phyloP scores from a whole-genome alignment of 2,329 filamentous ascomycete species.

The Pyrenochaeta sp. region DNA sequence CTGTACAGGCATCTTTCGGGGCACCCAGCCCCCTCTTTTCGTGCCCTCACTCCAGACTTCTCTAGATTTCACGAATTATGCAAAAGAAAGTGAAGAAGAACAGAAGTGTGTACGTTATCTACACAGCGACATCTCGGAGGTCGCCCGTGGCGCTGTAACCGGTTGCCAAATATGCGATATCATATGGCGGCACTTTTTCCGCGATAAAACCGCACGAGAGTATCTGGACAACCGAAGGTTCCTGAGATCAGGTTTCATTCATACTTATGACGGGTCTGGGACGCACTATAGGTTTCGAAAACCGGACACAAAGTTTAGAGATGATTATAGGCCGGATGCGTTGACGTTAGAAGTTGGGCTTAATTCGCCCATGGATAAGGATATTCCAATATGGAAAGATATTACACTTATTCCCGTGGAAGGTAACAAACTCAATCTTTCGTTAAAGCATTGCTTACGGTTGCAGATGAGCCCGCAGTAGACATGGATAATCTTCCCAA shows the following conservation, averaged over 20 bases:
- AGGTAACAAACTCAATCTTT: too few relatives aligned
- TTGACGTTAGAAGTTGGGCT: not conserved
- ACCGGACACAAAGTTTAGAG: not conserved
- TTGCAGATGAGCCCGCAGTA: too few relatives aligned
- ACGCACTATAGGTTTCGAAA: too few relatives aligned
- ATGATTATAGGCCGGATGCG: not conserved
- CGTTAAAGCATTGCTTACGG: too few relatives aligned
- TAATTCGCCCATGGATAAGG: not conserved
- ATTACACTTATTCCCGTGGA: not conserved
- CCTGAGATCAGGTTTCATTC: too few relatives aligned
- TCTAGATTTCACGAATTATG: too few relatives aligned
- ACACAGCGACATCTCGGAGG: not conserved
- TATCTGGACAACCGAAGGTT: not conserved
- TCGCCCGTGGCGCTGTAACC: not conserved
- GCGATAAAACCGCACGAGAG: not conserved
- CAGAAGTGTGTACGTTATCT: not conserved
- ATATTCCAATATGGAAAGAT: not conserved
- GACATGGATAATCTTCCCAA: not conserved
- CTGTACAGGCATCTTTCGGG: too few relatives aligned
- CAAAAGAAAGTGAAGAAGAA: too few relatives aligned
- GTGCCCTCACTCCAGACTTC: too few relatives aligned
- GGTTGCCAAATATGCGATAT: constrained; percentile 1
- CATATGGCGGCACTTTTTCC: not conserved
- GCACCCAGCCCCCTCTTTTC: too few relatives aligned
- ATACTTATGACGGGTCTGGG: too few relatives aligned